Base-by-base conservation (phyloP, 108 stramenopile species). In the Epithemia pelagica region DNA sequence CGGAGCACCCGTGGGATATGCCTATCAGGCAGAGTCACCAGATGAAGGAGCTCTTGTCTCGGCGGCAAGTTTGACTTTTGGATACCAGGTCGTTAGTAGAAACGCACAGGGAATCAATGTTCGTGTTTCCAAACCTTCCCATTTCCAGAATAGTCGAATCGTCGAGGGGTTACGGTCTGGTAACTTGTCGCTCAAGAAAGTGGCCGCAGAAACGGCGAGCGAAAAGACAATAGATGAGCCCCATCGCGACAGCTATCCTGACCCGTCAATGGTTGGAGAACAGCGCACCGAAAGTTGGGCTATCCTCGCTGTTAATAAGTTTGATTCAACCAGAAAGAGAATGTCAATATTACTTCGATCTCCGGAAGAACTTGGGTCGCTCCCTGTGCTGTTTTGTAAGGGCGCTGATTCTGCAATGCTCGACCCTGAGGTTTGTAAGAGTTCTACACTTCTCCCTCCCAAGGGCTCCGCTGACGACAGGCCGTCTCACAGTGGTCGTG, bases 341-440 rank as follows among this genome's bases (percentile, higher is more conserved):
- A 98, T 98, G 97, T 95, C 94, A 30, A 89, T 98, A 53, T 62
- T 98, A 21, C 82, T 96, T 31, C 77, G 95, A 29, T 79, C 90
- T 23, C 90, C 93, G 26, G 73, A 74, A 28, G 79, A 86, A 63
- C 75, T 90, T 64, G 93, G 93, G 28, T 74, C 80, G 25, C 30
- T 86, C 26, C 81, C 89, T 0, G 79, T 91, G 64, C 74, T 96
- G 19, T 65, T 96, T 19, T 91, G 89, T 75, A 95, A 96, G 65
- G 96, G 96, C 30, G 96, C 94, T n/a, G 96, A 96, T 83, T 92
- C 90, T 1, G 81, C 90, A 28, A 95, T 96, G 92, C 76, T 95
- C 32, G 69, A 81, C 30, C 70, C 74, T 15, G 58, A 65, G 28
- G 58, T 58, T 8, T 62, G 62, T 24, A 57, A 51, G 10, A 52